Evolutionary conservation across 2,329 filamentous ascomycete species (phyloP), one percentile per base, ranked within the genome.

Genomic region (Epichloe typhina): DNA sequence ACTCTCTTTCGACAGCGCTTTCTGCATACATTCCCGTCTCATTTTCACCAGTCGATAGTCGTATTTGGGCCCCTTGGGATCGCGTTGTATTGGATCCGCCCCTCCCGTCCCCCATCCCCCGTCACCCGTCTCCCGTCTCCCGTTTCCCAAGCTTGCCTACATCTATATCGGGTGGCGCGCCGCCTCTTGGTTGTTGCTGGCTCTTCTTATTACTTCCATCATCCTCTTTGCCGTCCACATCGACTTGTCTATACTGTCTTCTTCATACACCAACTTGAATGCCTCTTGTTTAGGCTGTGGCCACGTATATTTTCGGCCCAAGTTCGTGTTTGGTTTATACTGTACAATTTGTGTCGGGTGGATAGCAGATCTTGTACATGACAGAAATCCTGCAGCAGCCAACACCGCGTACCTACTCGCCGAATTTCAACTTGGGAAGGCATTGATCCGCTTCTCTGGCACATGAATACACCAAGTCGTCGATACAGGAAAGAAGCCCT

Each of bases 21-120:
- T 35, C 46, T 47, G 41, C 50, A 50, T 53, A 47, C 55, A 56
- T 56, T 56, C 49, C 49, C 48, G 45, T 35, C 48, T 47, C 39
- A 39, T 35, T 41, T 26, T 48, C 12, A 36, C 42, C 46, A 17
- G 21, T 40, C 40, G 12, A 51, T 48, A 42, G 49, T 46, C 31
- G 43, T 46, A 38, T 41, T 37, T 21, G 37, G 41, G 21, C 11
- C 48, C 51, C 51, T 50, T 45, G 13, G 38, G 15, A 48, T 52
- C 45, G 51, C 48, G 44, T 47, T 39, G 47, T 17, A 53, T 48
- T 50, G 41, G 51, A 39, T 40, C 45, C 49, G 51, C 51, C 48
- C 51, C 19, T 53, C 45, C 33, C 49, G 19, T 38, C 31, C 8
- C 41, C 31, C 6, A 23, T 38, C 15, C 13, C 37, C 31, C 6